Conservation (phyloP, 2,329 filamentous ascomycete species). For the Stemphylium beticola region DNA sequence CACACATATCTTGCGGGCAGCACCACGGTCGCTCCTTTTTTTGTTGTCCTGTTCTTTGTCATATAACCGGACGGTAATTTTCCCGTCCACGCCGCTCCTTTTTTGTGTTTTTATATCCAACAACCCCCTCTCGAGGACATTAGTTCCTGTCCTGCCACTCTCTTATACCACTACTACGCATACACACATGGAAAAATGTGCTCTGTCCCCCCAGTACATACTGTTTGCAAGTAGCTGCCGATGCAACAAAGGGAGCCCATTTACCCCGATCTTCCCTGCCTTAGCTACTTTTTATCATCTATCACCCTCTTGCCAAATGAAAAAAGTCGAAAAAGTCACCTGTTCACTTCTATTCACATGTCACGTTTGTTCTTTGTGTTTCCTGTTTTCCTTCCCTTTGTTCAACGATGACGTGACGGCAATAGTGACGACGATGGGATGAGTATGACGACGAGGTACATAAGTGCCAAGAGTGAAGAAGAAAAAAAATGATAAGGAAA, state of each 20-base stretch:
- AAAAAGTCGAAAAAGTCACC: neutral
- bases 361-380: too few species aligned
- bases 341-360: neutral
- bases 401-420: too few species aligned
- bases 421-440: too few species aligned
- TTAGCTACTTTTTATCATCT: conserved; percentile 3
- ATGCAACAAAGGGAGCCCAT: neutral
- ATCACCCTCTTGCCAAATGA: neutral
- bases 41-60: conserved; percentile 11
- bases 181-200: neutral
- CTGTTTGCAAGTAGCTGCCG: neutral
- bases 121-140: conserved; percentile 6
- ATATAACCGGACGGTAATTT: conserved; percentile 22
- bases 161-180: neutral
- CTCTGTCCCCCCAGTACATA: neutral
- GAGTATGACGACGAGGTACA: too few species aligned
- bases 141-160: conserved; percentile 18
- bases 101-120: neutral
- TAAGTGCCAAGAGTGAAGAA: too few species aligned
- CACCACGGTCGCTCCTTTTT: conserved; percentile 18
- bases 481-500: too few species aligned
- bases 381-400: too few species aligned
- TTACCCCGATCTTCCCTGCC: too few species aligned
- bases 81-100: conserved; percentile 22
- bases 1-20: conserved; percentile 8